These are phyloP conservation scores for Mortierella sp. DNA, from an alignment of 371 early-diverging fungal species.

Conservation along the genomic window DNA sequence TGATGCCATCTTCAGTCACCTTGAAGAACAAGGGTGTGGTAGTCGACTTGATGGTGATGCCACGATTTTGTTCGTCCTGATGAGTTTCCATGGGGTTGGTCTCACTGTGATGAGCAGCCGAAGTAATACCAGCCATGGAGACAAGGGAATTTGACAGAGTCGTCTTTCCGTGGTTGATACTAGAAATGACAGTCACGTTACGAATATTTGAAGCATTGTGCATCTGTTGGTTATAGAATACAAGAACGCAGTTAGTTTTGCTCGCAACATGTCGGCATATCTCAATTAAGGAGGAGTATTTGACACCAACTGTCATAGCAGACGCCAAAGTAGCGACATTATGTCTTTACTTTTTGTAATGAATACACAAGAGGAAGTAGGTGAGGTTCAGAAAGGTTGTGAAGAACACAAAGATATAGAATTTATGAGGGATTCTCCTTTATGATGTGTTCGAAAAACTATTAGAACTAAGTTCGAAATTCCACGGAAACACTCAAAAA, in stretches of 20 bases:
- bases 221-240: slow-evolving; percentile 49
- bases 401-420: not conserved
- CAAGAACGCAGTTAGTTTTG: not conserved
- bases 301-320: not conserved
- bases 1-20: slow-evolving; percentile 89
- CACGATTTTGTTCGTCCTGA: slow-evolving; percentile 99
- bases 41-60: slow-evolving; percentile 99
- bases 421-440: not conserved
- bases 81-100: slow-evolving; percentile 99
- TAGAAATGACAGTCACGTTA: slow-evolving; percentile 99
- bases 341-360: slow-evolving; percentile 17
- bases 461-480: too few species aligned
- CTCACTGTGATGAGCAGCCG: slow-evolving; percentile 96
- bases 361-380: not conserved
- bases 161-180: slow-evolving; percentile 99
- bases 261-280: not conserved
- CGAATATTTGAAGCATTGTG: slow-evolving; percentile 92
- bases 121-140: slow-evolving; percentile 99
- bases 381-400: not conserved
- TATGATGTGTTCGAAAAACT: not conserved
- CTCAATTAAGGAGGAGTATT: not conserved
- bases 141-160: slow-evolving; percentile 98
- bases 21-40: slow-evolving; percentile 99
- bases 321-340: not conserved
- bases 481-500: too few species aligned